Evolutionary conservation across 371 early-diverging fungal genomes (phyloP), one percentile per base, ranked within the genome.

Genomic region (Lichtheimia hyalospora): DNA sequence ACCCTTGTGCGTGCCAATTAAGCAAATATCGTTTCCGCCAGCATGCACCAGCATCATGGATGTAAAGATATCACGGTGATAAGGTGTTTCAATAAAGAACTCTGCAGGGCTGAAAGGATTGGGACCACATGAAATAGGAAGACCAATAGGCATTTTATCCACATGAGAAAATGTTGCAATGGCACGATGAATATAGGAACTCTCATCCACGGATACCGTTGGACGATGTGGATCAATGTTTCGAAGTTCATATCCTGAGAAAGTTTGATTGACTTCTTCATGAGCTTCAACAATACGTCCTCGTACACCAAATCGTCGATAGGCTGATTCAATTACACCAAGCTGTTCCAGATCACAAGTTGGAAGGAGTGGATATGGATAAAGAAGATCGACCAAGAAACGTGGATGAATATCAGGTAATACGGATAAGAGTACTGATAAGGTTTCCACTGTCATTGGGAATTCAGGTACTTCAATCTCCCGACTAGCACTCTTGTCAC

Each of bases 1-100:
- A 56, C 92, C 92, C 66, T 92, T 92, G 44, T 77, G 69, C 3
- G 81, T 83, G 16, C 92, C 94, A 27, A 92, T 70, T 27, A 93
- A 61, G 55, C 88, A 87, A 14, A 92, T 82, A 70, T 92, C 91
- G 10, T 71, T 71, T 5, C 83, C 84, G 20, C 83, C 74, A 15
- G 89, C 75, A 67, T 92, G 92, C 0, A 86, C 73, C 20, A 89
- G 68, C 3, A 90, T 72, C 87, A 93, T 86, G 15, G 83, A 75
- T 21, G 84, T 75, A 21, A 89, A 69, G 1, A 91, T 74, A 12
- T 78, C 70, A 53, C 74, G 67, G 61, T 90, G 88, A 54, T 91
- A 90, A 5, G 86, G 77, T 0, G 93, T 91, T 58, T 85, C 84
- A 1, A 92, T 85, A 71, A 89, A 92, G 66, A 74, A 83, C 51